phyloP scores from a whole-genome alignment of 1,139 yeast species.

The Hyphopichia fennica region DNA sequence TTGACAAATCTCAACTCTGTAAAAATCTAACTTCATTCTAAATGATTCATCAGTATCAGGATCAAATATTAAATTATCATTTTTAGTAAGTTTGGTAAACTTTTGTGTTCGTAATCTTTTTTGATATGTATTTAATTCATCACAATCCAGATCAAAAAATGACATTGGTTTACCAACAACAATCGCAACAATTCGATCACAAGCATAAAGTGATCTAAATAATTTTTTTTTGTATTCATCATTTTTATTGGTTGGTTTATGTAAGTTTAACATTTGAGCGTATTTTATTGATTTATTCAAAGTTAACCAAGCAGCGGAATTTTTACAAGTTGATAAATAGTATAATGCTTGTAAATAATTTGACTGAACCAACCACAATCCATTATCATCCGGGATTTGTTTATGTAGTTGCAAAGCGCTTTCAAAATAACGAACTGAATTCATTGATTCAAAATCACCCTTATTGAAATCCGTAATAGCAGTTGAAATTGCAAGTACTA shows the following conservation, averaged over 20 bases:
- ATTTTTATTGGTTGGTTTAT: neutral
- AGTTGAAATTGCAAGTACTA: slow-evolving; percentile 5
- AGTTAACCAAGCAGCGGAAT: neutral
- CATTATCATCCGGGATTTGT: neutral
- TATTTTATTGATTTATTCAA: neutral
- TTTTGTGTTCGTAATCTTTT: neutral
- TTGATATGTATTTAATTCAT: neutral
- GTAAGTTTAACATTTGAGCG: neutral
- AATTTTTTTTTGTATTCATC: neutral
- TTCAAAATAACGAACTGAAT: slow-evolving; percentile 6
- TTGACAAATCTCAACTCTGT: neutral
- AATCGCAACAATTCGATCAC: neutral
- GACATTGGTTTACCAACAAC: neutral
- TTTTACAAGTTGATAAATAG: neutral
- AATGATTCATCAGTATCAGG: neutral
- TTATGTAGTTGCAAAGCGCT: slow-evolving; percentile 6
- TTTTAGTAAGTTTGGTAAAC: too few species aligned
- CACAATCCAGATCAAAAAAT: neutral
- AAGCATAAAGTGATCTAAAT: neutral
- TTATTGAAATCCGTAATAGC: neutral
- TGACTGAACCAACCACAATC: neutral
- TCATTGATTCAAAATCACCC: neutral
- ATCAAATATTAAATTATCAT: too few species aligned
- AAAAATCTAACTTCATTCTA: neutral
- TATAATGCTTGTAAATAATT: neutral